Conservation (phyloP, 345 rosid genomes). For the Trapa bicornis region DNA sequence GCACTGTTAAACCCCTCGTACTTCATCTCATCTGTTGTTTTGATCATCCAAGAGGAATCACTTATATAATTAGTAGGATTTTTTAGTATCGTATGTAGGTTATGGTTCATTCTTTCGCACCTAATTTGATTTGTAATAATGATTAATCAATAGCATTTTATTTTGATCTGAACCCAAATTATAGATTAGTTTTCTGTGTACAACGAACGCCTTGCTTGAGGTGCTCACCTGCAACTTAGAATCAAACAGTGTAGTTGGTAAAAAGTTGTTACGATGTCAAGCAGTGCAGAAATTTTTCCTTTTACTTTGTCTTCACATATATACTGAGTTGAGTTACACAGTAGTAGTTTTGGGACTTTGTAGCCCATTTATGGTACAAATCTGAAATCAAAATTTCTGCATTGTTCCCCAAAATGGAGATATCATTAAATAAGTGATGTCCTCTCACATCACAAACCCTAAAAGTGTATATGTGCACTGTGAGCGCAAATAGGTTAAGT, state of each 20-base stretch:
- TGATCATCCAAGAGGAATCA: background rate
- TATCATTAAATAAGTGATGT: slow-evolving; percentile 14
- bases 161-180: too few species aligned
- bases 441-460: slow-evolving; percentile 20
- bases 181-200: too few species aligned
- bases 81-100: background rate
- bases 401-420: slow-evolving; percentile 19
- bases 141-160: too few species aligned
- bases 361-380: slow-evolving; percentile 11
- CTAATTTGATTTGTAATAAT: too few species aligned
- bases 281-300: background rate
- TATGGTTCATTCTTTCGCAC: too few species aligned
- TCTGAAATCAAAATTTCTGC: slow-evolving; percentile 12
- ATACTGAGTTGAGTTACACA: background rate
- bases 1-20: background rate
- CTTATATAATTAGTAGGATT: background rate
- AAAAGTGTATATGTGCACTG: slow-evolving; percentile 4
- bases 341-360: slow-evolving; percentile 5
- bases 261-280: background rate
- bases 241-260: background rate
- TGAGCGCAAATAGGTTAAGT: background rate
- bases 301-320: background rate
- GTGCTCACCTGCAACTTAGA: too few species aligned
- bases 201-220: too few species aligned
- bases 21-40: background rate